Evolutionary conservation across 345 rosid species (phyloP), one percentile per base, ranked within the genome.

Genomic region (Kernera saxatilis): DNA sequence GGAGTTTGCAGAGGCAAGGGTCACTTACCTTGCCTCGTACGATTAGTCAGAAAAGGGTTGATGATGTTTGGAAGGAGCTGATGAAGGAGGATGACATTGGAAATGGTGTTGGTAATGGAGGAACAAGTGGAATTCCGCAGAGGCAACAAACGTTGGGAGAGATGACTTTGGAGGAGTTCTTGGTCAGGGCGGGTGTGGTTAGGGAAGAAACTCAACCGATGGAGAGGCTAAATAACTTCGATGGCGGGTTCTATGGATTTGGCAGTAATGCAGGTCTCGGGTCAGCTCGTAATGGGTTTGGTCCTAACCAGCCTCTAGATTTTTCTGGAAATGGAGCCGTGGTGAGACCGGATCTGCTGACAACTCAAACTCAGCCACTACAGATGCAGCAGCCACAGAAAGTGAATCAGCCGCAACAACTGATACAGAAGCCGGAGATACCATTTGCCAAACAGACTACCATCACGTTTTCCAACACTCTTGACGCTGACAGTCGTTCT

Each of bases 81-180:
- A 77, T 88, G 5, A 91, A 78, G 81, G 97, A 89, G 10, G 78
- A 48, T 64, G 82, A 56, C 27, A 8, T 23, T 23, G 84, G 77
- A 48, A 76, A 59, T 45, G 86, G 77, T 66, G 82, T 62, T 45
- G 77, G 23, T 25, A 22, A 23, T 61, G 77, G 77, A 4, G 78
- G 63, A 17, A 49, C 83, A 21, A 79, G 54, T 39, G 21, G 80
- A 53, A 22, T 83, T 77, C 88, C 95, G 0, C 90, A 83, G 76
- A 84, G 97, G 80, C 98, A 94, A 79, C 98, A 81, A 57, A 92
- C 98, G 44, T 70, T 95, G 67, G 93, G 97, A 36, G 99, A 92
- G 77, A 84, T 95, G 51, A 95, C 99, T 9, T 64, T 95, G 80
- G 99, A 95, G 86, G 98, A 95, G 81, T 95, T 95, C 64, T 75